Evolutionary conservation across 1,284 basidiomycete genomes (phyloP).

Genomic region (Inonotus hispidus): DNA sequence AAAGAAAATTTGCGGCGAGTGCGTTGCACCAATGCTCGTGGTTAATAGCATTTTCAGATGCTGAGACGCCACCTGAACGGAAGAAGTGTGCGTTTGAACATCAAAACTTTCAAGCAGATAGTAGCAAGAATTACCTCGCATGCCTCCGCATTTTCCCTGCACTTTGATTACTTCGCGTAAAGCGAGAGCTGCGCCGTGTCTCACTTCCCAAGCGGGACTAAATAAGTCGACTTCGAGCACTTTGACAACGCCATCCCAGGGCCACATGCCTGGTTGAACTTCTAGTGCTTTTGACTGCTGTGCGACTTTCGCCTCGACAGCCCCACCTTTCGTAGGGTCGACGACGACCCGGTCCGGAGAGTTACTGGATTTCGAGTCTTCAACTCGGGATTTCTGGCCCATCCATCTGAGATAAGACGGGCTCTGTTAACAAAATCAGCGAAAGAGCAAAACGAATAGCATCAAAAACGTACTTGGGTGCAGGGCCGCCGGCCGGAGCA

Average conservation of each 20-base stretch:
- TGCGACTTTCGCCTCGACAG: conserved; percentile 67
- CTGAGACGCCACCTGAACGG: conserved; percentile 40
- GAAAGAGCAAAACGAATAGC: conserved; percentile 14
- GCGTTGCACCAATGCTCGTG: conserved; percentile 90
- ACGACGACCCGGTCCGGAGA: conserved; percentile 61
- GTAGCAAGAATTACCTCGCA: conserved; percentile 46
- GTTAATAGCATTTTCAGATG: conserved; percentile 53
- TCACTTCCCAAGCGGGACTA: conserved; percentile 86
- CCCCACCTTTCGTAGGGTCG: conserved; percentile 76
- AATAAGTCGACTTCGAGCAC: conserved; percentile 85
- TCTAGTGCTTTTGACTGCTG: conserved; percentile 71
- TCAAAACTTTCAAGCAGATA: conserved; percentile 9
- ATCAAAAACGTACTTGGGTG: conserved; percentile 43
- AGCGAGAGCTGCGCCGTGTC: conserved; percentile 93
- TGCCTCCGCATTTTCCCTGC: conserved; percentile 82
- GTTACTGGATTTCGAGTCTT: conserved; percentile 44
- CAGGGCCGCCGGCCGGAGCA: conserved; percentile 46
- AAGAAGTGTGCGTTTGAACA: conserved; percentile 10
- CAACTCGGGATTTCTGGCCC: conserved; percentile 41
- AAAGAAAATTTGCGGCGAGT: conserved; percentile 82
- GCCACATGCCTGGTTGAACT: conserved; percentile 72
- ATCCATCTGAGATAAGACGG: conserved; percentile 59
- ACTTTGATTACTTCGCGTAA: conserved; percentile 85
- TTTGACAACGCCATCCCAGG: conserved; percentile 84
- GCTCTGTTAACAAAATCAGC: conserved; percentile 39